Evolutionary conservation across 208 protist species (phyloP).

Genomic region (Lotmaria passim): DNA sequence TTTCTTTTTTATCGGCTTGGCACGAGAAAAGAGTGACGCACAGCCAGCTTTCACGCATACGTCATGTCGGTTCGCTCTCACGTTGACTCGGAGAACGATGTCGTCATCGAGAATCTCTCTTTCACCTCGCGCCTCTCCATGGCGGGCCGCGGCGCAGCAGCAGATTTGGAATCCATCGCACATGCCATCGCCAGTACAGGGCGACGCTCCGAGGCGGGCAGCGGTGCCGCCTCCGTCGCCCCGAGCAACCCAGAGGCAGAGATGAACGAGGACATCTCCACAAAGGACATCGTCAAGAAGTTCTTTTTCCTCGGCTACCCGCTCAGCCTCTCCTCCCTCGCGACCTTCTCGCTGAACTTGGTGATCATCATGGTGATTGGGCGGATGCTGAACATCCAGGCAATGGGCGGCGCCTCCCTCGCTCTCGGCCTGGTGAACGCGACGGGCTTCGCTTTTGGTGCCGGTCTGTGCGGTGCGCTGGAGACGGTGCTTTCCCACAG

Average conservation of each 20-base stretch:
- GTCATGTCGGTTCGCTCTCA: constrained; percentile 15
- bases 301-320: constrained; percentile 77
- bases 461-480: constrained; percentile 81
- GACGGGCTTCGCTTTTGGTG: constrained; percentile 86
- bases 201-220: constrained; percentile 18
- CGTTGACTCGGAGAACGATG: constrained; percentile 32
- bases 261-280: constrained; percentile 37
- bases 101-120: constrained; percentile 45
- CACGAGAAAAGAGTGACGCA: not conserved
- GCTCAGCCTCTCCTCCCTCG: constrained; percentile 67
- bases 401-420: constrained; percentile 73
- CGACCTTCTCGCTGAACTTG: constrained; percentile 81
- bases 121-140: constrained; percentile 40
- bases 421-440: constrained; percentile 84
- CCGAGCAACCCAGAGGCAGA: constrained; percentile 23
- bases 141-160: constrained; percentile 25
- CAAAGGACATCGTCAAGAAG: constrained; percentile 48
- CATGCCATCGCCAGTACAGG: constrained; percentile 25
- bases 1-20: not conserved
- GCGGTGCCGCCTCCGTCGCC: not conserved
- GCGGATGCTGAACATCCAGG: constrained; percentile 55
- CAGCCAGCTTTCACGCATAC: not conserved
- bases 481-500: constrained; percentile 87
- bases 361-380: constrained; percentile 75
- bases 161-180: constrained; percentile 37